Base-by-base conservation (phyloP, 768 basidiomycete genomes). In the Psilocybe azurescens region DNA sequence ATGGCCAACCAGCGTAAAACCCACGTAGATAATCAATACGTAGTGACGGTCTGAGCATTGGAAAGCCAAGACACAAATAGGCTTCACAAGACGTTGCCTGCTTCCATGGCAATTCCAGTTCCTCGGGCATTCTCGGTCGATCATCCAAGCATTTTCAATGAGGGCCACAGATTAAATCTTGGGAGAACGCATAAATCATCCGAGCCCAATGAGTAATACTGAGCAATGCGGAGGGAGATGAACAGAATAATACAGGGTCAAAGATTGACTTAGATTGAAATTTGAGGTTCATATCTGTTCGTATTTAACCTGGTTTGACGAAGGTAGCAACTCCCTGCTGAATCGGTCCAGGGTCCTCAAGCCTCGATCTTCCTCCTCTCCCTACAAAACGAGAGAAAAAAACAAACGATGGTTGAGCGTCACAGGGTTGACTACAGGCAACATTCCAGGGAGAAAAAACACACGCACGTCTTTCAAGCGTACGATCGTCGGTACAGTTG, bases 401-500 rank as follows among this genome's bases (percentile, higher is more conserved):
- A 38, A 53, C 2, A 10, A 18, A 16, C 24, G 30, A 14, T 52
- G 52, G 33, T 53, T 11, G 5, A 30, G 20, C 41, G 41, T 51
- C 46, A 20, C 41, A 57, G 41, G 54, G 13, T 68, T 53, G 46
- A 63, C 50, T 29, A 44, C 33, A 36, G 32, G 38, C 48, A 49
- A 28, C 29, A 30, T 8, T 33, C 24, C 36, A 58, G 56, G 47
- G 62, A 66, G 56, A 55, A 62, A 14, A 44, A 50, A 39, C 30
- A 29, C 29, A 77, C 84, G 65, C 69, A 90, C 91, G 65, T 88
- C 78, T 65, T 78, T 70, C 20, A 87, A 56, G 66, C 81, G 86
- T 52, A 93, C 78, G 59, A 93, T 83, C 6, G 91, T 91, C 13
- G 91, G 91, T 29, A 93, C 78, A 28, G 74, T 75, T 16, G 70